phyloP scores from a whole-genome alignment of 257 asterid genomes.

The Gardenia jasminoides region DNA sequence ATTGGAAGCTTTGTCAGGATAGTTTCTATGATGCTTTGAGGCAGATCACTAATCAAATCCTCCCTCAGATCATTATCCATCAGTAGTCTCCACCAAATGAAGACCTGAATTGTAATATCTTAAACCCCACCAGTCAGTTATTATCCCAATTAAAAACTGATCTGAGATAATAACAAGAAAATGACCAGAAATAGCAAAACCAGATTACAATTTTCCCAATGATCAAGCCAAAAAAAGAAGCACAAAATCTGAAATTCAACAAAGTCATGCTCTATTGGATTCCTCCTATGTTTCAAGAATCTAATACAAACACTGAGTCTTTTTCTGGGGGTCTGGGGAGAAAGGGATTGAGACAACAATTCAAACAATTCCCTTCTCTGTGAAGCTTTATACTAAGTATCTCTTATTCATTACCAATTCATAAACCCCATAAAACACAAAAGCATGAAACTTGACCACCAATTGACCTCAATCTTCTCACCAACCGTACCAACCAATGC shows the following conservation, averaged over 20 bases:
- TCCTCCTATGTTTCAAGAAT: background rate
- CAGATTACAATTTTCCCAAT: background rate
- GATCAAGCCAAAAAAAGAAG: background rate
- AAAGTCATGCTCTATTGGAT: background rate
- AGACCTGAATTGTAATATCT: conserved; percentile 14
- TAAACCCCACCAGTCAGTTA: conserved; percentile 11
- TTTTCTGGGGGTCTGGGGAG: background rate
- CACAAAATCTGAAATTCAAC: background rate
- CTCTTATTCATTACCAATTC: background rate
- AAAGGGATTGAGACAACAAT: background rate
- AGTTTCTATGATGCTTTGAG: conserved; percentile 71
- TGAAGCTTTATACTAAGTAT: background rate
- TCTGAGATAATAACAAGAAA: background rate
- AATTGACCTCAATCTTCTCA: background rate
- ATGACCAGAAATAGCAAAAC: background rate
- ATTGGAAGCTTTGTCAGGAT: conserved; percentile 74
- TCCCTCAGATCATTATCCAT: conserved; percentile 46
- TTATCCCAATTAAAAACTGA: background rate
- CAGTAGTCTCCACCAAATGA: conserved; percentile 20
- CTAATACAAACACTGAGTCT: background rate
- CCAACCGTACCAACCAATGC: background rate
- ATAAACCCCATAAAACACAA: background rate
- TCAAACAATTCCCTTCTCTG: background rate
- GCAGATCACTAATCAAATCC: conserved; percentile 80
- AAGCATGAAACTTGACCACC: conserved; percentile 4